Conservation (phyloP, 768 basidiomycete genomes). For the Crepidotus variabilis region DNA sequence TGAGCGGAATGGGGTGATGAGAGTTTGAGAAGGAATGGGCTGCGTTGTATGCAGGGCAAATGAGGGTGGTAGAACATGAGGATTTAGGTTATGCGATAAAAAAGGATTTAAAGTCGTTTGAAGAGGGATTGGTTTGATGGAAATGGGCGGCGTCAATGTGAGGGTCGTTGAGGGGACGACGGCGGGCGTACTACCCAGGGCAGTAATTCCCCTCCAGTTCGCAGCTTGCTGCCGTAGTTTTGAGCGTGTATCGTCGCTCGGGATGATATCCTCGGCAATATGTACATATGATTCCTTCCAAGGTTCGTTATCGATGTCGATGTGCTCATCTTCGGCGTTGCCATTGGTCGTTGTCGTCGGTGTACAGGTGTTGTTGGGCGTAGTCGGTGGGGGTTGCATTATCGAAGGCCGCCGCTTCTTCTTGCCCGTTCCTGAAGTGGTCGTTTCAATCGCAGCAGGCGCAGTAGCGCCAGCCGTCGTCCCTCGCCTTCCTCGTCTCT, state of each 20-base stretch:
- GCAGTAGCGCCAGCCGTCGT: conserved; percentile 29
- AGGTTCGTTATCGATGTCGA: conserved; percentile 44
- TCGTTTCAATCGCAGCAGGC: conserved; percentile 25
- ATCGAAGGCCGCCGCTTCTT: conserved; percentile 26
- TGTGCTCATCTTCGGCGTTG: conserved; percentile 45
- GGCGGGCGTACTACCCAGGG: conserved; percentile 23
- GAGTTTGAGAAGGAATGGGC: conserved; percentile 47
- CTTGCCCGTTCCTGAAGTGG: conserved; percentile 15
- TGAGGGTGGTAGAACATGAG: conserved; percentile 47
- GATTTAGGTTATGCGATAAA: conserved; percentile 26
- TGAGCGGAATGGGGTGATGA: conserved; percentile 63
- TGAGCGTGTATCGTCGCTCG: conserved; percentile 38
- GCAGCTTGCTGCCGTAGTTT: conserved; percentile 52
- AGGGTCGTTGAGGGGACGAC: conserved; percentile 6
- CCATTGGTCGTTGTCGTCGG: conserved; percentile 26
- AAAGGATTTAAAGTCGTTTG: conserved; percentile 13
- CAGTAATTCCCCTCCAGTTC: conserved; percentile 67
- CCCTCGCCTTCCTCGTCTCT: not conserved
- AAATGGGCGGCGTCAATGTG: conserved; percentile 13
- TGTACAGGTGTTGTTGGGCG: conserved; percentile 25
- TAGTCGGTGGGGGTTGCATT: conserved; percentile 26
- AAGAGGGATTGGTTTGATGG: conserved; percentile 22
- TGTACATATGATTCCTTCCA: conserved; percentile 43
- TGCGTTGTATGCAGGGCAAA: conserved; percentile 65
- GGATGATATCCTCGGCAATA: conserved; percentile 43